Evolutionary conservation across 2,329 filamentous ascomycete genomes (phyloP).

Genomic region (Alternaria ethzedia): DNA sequence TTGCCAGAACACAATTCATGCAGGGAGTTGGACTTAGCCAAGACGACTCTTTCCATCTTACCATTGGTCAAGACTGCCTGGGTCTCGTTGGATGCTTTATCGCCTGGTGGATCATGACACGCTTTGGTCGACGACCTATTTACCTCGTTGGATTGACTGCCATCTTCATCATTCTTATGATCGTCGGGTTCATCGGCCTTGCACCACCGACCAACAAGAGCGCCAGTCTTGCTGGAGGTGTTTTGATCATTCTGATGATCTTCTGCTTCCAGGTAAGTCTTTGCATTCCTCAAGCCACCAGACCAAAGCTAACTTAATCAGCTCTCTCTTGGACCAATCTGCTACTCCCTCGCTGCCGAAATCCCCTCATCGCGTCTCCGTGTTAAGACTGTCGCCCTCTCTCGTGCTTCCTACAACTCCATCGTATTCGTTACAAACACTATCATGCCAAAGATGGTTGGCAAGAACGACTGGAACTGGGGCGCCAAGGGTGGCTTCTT

Average conservation of each 20-base stretch:
- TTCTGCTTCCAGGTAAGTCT: conserved; percentile 31
- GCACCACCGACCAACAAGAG: conserved; percentile 43
- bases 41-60: conserved; percentile 33
- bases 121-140: conserved; percentile 74
- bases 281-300: accelerated
- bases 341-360: conserved; percentile 84
- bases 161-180: conserved; percentile 29
- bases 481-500: conserved; percentile 33
- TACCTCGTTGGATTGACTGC: conserved; percentile 67
- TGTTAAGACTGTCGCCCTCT: conserved; percentile 87
- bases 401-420: conserved; percentile 56
- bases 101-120: conserved; percentile 79
- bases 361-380: conserved; percentile 80
- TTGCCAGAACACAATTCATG: conserved; percentile 22
- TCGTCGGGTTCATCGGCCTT: conserved; percentile 77
- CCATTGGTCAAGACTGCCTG: conserved; percentile 30
- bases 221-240: conserved; percentile 50
- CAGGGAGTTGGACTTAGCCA: conserved; percentile 28
- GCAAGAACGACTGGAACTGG: conserved; percentile 34
- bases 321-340: conserved; percentile 76
- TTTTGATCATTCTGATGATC: conserved; percentile 33
- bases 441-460: conserved; percentile 34
- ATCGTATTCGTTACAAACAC: conserved; percentile 31
- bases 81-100: conserved; percentile 66
- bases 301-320: conserved; percentile 72